These are phyloP conservation scores for Mortierella sp. DNA, from an alignment of 371 early-diverging fungal genomes.

Conservation along the genomic window DNA sequence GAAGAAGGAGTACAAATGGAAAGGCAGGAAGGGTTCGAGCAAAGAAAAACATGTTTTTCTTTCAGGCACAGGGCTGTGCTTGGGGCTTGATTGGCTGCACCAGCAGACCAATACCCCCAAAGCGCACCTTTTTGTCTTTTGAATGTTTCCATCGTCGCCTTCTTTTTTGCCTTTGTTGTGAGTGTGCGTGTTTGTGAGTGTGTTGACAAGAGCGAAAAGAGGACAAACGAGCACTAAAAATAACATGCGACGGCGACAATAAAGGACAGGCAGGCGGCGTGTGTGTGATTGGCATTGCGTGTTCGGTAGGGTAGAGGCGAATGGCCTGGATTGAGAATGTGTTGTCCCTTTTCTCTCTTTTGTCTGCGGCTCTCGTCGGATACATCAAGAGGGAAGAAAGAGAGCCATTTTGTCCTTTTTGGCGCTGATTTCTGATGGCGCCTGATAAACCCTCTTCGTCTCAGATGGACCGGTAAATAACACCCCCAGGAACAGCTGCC, in stretches of 20 bases:
- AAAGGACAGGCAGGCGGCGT: neutral
- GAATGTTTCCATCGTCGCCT: slow-evolving; percentile 5
- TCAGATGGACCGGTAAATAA: neutral
- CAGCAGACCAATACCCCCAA: slow-evolving; percentile 10
- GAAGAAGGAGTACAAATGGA: neutral
- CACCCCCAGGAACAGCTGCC: neutral
- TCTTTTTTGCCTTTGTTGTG: neutral
- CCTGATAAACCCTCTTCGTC: neutral
- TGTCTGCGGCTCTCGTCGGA: neutral
- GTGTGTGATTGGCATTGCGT: neutral
- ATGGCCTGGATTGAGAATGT: neutral
- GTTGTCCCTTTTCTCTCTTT: neutral
- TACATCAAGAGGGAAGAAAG: too few relatives aligned
- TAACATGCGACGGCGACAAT: neutral
- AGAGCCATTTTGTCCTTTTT: too few relatives aligned
- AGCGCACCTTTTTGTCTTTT: neutral
- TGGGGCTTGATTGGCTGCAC: neutral
- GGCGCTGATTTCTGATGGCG: neutral
- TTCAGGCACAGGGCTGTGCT: slow-evolving; percentile 7
- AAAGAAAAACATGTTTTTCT: neutral
- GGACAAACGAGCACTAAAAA: slow-evolving; percentile 5
- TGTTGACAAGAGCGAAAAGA: neutral
- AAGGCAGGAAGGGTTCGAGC: neutral
- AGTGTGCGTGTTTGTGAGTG: neutral
- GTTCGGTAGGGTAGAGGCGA: too few relatives aligned